phyloP scores from a whole-genome alignment of 2,329 filamentous ascomycete genomes.

The Herpotrichia juniperi region DNA sequence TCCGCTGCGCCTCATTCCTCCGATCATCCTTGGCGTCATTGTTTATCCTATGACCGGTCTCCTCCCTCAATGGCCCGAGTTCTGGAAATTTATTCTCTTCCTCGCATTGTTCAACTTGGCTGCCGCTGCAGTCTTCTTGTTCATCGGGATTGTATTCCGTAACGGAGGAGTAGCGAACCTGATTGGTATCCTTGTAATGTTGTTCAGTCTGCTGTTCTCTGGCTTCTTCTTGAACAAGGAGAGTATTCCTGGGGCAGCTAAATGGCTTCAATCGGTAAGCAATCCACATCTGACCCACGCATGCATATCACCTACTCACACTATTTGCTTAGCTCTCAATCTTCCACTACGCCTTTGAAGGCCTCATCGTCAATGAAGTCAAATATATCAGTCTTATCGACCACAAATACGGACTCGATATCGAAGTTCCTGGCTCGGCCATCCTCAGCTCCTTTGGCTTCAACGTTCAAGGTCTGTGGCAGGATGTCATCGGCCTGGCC shows the following conservation, averaged over 20 bases:
- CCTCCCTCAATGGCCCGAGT: constrained; percentile 79
- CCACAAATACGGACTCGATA: constrained; percentile 94
- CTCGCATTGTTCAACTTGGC: constrained; percentile 96
- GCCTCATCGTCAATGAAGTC: constrained; percentile 96
- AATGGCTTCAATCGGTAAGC: constrained; percentile 85
- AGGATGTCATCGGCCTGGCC: constrained; percentile 79
- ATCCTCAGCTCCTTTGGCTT: constrained; percentile 97
- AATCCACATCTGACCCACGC: not conserved
- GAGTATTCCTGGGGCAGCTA: constrained; percentile 80
- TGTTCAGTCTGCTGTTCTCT: constrained; percentile 94
- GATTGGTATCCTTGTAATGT: constrained; percentile 93
- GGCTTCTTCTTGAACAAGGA: constrained; percentile 94
- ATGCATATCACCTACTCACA: constrained; percentile 12
- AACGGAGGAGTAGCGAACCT: constrained; percentile 91
- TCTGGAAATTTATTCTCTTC: constrained; percentile 89
- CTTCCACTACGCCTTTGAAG: constrained; percentile 97
- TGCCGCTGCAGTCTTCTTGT: constrained; percentile 89
- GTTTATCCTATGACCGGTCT: constrained; percentile 98
- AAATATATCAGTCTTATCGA: constrained; percentile 87
- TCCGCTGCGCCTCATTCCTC: constrained; percentile 90
- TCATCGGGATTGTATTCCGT: constrained; percentile 94
- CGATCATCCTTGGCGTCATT: constrained; percentile 92
- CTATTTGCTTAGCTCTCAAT: constrained; percentile 72
- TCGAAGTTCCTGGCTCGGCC: constrained; percentile 91
- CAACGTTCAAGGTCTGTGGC: constrained; percentile 83